Conservation (phyloP, 441 rosid species). For the Pelargonium fulgidum region DNA sequence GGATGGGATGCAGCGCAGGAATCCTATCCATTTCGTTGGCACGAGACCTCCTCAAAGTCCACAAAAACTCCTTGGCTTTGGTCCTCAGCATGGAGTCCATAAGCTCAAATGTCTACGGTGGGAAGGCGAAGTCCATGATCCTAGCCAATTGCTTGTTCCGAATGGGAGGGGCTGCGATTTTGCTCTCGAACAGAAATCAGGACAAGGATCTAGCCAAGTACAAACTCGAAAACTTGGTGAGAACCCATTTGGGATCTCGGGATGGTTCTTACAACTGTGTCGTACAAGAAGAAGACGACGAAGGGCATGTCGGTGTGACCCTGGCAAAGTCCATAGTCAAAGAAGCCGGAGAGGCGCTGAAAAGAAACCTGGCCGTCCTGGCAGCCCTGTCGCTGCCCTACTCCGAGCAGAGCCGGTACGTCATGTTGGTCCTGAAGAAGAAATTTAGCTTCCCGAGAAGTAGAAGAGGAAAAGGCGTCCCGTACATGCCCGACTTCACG, state of each 20-base stretch:
- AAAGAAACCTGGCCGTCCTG: background rate
- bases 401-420: background rate
- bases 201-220: conserved; percentile 1
- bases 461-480: background rate
- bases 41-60: background rate
- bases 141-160: background rate
- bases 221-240: background rate
- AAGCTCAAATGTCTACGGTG: background rate
- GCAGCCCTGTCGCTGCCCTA: conserved; percentile 4
- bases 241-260: background rate
- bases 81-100: conserved; percentile 1
- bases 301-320: background rate
- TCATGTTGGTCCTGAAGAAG: background rate
- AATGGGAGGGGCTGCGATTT: background rate
- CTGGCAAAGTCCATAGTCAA: background rate
- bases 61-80: background rate
- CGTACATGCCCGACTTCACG: background rate
- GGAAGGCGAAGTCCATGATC: background rate
- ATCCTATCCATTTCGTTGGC: background rate
- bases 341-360: conserved; percentile 3
- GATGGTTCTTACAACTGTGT: background rate
- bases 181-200: background rate
- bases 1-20: conserved; percentile 1
- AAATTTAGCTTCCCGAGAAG: background rate
- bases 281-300: background rate